phyloP scores from a whole-genome alignment of 495 filamentous ascomycete genomes.

The Hypomontagnella submonticulosa region DNA sequence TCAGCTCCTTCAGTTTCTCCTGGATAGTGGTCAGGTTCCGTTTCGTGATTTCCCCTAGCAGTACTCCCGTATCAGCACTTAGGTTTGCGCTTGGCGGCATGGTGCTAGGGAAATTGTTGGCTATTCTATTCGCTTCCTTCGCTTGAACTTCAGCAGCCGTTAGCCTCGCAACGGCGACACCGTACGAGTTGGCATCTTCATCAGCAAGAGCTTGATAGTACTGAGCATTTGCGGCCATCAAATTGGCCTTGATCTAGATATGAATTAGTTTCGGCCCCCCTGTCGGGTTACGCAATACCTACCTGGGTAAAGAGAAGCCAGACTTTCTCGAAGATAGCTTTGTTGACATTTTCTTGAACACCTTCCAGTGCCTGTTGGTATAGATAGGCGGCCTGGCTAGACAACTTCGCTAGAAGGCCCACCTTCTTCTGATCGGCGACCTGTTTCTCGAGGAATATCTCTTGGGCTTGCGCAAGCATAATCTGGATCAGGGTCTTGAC shows the following conservation, averaged over 20 bases:
- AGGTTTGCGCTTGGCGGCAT: conserved; percentile 85
- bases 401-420: conserved; percentile 89
- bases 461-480: conserved; percentile 94
- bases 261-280: conserved; percentile 4
- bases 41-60: conserved; percentile 82
- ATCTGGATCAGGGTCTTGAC: conserved; percentile 93
- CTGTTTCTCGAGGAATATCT: conserved; percentile 97
- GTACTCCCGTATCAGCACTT: conserved; percentile 76
- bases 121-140: conserved; percentile 78
- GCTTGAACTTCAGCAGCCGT: conserved; percentile 80
- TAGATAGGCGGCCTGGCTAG: conserved; percentile 87
- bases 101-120: conserved; percentile 82
- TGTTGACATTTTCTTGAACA: conserved; percentile 90
- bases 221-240: conserved; percentile 87
- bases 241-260: conserved; percentile 77
- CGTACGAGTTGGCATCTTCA: conserved; percentile 86
- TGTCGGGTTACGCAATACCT: conserved; percentile 33
- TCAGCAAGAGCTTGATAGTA: conserved; percentile 95
- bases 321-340: conserved; percentile 93
- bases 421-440: conserved; percentile 92
- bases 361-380: conserved; percentile 89
- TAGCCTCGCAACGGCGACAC: conserved; percentile 84
- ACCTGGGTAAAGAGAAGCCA: conserved; percentile 88
- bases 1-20: conserved; percentile 76
- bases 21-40: conserved; percentile 83